phyloP scores from a whole-genome alignment of 805 yeast genomes.

The Peterozyma toletana region DNA sequence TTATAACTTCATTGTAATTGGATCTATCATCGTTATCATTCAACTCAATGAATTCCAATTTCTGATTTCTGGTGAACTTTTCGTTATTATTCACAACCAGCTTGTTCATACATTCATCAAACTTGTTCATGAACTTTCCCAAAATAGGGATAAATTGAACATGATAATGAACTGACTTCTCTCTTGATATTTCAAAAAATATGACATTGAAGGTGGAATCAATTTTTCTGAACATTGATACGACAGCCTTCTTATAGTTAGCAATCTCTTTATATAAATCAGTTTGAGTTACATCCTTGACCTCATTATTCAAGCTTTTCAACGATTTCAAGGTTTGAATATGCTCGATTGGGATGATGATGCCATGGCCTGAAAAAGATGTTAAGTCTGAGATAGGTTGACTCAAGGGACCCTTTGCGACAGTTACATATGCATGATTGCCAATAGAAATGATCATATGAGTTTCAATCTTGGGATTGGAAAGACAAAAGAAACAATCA shows the following conservation, averaged over 20 bases:
- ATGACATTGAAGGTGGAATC: constrained; percentile 42
- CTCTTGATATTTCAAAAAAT: constrained; percentile 63
- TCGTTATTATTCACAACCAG: constrained; percentile 39
- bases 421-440: constrained; percentile 55
- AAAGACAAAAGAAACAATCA: constrained; percentile 75
- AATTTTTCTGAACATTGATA: constrained; percentile 33
- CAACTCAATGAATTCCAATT: constrained; percentile 29
- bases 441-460: constrained; percentile 81
- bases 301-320: constrained; percentile 16
- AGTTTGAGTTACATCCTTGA: constrained; percentile 19
- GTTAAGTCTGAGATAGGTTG: constrained; percentile 35
- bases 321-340: constrained; percentile 31
- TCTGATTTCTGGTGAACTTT: constrained; percentile 33
- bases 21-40: constrained; percentile 13
- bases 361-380: constrained; percentile 72
- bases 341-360: constrained; percentile 76
- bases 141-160: constrained; percentile 72
- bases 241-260: constrained; percentile 39
- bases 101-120: constrained; percentile 38
- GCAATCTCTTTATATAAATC: constrained; percentile 36
- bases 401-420: constrained; percentile 83
- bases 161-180: constrained; percentile 65
- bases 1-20: constrained; percentile 16
- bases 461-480: constrained; percentile 69
- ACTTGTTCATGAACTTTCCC: constrained; percentile 26